Percentiles rank a stretch among this genome's conserved stretches.
These are phyloP conservation scores for Vitis riparia DNA, from an alignment of 164 flowering plant genomes.

Conservation along the genomic window DNA sequence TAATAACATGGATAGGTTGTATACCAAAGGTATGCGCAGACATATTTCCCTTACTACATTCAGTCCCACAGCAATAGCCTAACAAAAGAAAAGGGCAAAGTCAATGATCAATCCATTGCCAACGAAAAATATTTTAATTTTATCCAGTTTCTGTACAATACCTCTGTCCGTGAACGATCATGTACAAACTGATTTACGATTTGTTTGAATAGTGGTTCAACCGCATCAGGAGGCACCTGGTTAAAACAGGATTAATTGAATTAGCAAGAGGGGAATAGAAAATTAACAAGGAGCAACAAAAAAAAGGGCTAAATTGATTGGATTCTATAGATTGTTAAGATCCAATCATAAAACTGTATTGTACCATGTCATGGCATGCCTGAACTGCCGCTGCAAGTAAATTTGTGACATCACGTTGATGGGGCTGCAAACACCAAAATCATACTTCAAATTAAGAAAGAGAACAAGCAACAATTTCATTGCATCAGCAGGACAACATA, in stretches of 20 bases:
- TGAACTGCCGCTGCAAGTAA: conserved; percentile 96
- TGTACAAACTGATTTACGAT: conserved; percentile 92
- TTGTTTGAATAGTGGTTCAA: conserved; percentile 85
- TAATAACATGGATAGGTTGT: not conserved
- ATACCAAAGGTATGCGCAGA: conserved; percentile 89
- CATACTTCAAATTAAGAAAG: conserved; percentile 3
- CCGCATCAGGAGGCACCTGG: conserved; percentile 96
- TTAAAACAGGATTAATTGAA: conserved; percentile 12
- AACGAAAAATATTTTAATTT: not conserved
- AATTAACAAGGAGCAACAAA: not conserved
- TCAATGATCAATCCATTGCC: conserved; percentile 3
- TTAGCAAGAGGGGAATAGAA: not conserved
- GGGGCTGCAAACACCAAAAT: conserved; percentile 66
- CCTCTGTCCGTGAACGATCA: conserved; percentile 92
- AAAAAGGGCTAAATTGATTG: not conserved
- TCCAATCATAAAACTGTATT: not conserved
- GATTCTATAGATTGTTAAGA: not conserved
- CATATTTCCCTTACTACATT: conserved; percentile 89
- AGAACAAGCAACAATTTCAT: conserved; percentile 3
- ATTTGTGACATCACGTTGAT: conserved; percentile 84
- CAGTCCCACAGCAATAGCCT: conserved; percentile 93
- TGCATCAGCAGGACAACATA: conserved; percentile 15
- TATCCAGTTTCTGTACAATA: conserved; percentile 18
- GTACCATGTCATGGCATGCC: conserved; percentile 96
- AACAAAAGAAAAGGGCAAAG: conserved; percentile 17